Evolutionary conservation across 2,329 filamentous ascomycete genomes (phyloP), one percentile per base, ranked within the genome.

Genomic region (Claviceps sp.): DNA sequence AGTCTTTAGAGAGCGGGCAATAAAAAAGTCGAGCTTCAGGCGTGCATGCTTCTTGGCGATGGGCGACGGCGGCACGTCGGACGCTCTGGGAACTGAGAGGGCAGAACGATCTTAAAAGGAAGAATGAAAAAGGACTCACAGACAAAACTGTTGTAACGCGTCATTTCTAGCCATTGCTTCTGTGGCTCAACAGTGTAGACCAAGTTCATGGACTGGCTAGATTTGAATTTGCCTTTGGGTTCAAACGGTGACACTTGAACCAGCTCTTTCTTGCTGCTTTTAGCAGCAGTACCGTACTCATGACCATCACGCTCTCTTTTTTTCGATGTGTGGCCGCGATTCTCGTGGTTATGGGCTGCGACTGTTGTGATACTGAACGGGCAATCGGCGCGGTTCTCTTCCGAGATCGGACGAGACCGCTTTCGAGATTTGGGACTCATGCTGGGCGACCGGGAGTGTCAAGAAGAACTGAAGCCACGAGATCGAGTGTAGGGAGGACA

Each of bases 81-180:
- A 3, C n/a, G 44, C 16, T 47, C 16, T 4, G n/a, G n/a, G 8
- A 4, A 20, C 47, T 50, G 50, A 50, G 41, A 51, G 52, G 46
- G 50, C 40, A 16, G 9, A 34, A 40, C n/a, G 13, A 24, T 34
- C 47, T 22, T 5, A 3, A 11, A 30, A 3, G 8, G 26, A 5
- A 22, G 18, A 4, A 26, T 18, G 1, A 34, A 20, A 46, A 46
- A 37, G 9, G 20, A 77, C 77, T 67, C 70, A 80, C 77, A 66
- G 54, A 80, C 76, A 55, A 81, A 81, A 62, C 77, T 80, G 55
- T 79, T 81, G 60, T 81, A 81, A 50, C 75, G 68, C 53, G 76
- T 79, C 77, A 80, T 80, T 49, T 77, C 74, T 26, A 70, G 67
- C 77, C 77, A 81, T 58, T 69, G 68, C 62, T 74, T 72, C 26